phyloP scores from a whole-genome alignment of 2,329 filamentous ascomycete genomes.

The Aaosphaeria arxii region DNA sequence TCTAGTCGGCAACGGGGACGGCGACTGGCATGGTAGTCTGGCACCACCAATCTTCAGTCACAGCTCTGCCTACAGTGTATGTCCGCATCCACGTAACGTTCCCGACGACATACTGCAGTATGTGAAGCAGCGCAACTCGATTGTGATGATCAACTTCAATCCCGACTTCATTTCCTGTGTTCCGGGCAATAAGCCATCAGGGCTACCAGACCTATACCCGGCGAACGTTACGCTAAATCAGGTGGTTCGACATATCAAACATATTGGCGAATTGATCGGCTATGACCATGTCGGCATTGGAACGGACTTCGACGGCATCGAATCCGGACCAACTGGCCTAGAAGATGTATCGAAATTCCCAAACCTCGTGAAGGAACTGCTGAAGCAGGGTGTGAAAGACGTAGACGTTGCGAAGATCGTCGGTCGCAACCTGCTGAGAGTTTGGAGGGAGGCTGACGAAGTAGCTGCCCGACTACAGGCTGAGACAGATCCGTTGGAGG shows the following conservation, averaged over 20 bases:
- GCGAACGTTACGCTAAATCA: slow-evolving; percentile 69
- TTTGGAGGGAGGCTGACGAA: slow-evolving; percentile 76
- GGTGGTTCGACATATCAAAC: slow-evolving; percentile 72
- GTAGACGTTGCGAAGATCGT: slow-evolving; percentile 70
- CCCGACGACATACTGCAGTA: slow-evolving; percentile 75
- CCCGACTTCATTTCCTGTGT: slow-evolving; percentile 78
- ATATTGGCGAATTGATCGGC: slow-evolving; percentile 79
- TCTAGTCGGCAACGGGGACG: slow-evolving; percentile 52
- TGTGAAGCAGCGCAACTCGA: slow-evolving; percentile 65
- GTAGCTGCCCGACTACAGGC: slow-evolving; percentile 66
- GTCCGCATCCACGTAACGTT: slow-evolving; percentile 84
- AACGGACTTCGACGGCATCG: slow-evolving; percentile 83
- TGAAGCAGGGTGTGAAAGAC: slow-evolving; percentile 71
- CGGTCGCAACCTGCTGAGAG: slow-evolving; percentile 77
- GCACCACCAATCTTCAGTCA: slow-evolving; percentile 87
- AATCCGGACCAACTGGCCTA: slow-evolving; percentile 64
- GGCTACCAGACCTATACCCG: slow-evolving; percentile 62
- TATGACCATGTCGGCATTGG: slow-evolving; percentile 85
- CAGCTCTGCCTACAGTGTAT: slow-evolving; percentile 73
- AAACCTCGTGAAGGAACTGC: slow-evolving; percentile 69
- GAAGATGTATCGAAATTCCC: slow-evolving; percentile 86
- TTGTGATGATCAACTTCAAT: slow-evolving; percentile 88
- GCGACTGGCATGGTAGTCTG: slow-evolving; percentile 64
- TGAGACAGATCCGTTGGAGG: slow-evolving; percentile 42
- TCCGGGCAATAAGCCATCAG: slow-evolving; percentile 56